Base-by-base conservation (phyloP, 768 basidiomycete genomes). In the Epithele typhae region DNA sequence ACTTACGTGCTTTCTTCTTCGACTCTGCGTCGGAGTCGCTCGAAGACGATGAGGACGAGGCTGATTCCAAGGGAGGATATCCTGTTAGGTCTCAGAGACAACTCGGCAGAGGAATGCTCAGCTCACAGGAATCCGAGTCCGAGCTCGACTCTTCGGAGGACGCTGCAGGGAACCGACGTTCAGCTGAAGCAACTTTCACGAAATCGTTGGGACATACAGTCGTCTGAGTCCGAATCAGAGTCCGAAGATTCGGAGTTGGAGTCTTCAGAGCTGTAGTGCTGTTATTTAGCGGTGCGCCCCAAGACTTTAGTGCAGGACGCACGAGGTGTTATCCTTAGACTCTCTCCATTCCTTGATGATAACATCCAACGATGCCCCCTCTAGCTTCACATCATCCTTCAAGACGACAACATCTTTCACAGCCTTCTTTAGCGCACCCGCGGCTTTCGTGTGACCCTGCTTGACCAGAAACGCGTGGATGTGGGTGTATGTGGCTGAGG, bases 401-500 rank as follows among this genome's bases (percentile, higher is more conserved):
- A 89, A 67, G 11, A 80, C 65, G 33, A 85, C 76, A 14, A 78
- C 59, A 39, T 74, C 70, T 63, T 79, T 82, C 18, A 77, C 87
- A 21, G 85, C 86, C 54, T 83, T 87, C 68, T 79, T 87, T 40
- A 92, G 68, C 1, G 84, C 82, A 47, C 76, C 70, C 8, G 90
- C 90, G 7, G 80, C 85, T 57, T 88, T 88, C 24, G 62, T 60
- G 62, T 91, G 84, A 0, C 77, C 73, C 38, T 75, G 79, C 58
- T 80, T 76, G 48, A 64, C 70, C 30, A 93, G 72, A 66, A 92
- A 93, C 8, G 78, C 69, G 59, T 90, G 76, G 48, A 93, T 81
- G 40, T 90, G 67, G 55, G 79, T 75, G 70, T 91, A 93, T 4
- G 86, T 83, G 19, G 73, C 90, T 91, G 59, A 25, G n/a, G n/a